Conservation (phyloP, 768 basidiomycete species). For the Rhodotorula graminis region DNA sequence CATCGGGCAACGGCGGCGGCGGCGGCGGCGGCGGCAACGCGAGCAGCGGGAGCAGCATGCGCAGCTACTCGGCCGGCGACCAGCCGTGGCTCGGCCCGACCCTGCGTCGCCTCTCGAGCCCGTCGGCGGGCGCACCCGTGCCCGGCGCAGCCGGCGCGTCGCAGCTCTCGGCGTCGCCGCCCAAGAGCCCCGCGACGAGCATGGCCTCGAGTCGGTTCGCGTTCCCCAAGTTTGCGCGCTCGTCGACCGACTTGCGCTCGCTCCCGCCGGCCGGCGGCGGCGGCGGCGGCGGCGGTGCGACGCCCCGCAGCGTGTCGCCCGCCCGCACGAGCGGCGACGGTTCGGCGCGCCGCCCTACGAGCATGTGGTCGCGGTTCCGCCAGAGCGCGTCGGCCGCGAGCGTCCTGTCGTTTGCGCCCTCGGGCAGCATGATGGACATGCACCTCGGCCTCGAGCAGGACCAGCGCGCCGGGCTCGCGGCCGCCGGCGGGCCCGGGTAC, state of each 20-base stretch:
- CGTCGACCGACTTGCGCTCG: constrained; percentile 36
- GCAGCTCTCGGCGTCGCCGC: constrained; percentile 8
- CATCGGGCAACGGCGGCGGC: no score
- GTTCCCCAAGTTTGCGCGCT: constrained; percentile 30
- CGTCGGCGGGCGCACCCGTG: background rate
- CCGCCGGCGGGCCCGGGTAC: no score
- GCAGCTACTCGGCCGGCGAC: constrained; percentile 31
- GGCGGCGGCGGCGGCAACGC: no score
- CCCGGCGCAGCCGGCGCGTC: background rate
- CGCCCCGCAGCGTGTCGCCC: constrained; percentile 32
- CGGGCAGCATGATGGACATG: constrained; percentile 43
- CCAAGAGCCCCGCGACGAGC: constrained; percentile 11
- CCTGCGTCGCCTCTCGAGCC: constrained; percentile 22
- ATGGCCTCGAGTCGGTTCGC: background rate
- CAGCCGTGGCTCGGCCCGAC: constrained; percentile 37
- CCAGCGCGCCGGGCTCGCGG: constrained; percentile 6
- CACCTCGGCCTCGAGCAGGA: constrained; percentile 42
- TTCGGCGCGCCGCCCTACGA: constrained; percentile 13
- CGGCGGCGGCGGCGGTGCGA: background rate
- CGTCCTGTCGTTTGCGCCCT: constrained; percentile 39
- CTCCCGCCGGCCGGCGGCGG: background rate
- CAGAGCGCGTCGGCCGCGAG: constrained; percentile 28
- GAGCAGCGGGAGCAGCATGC: constrained; percentile 16
- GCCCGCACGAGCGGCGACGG: constrained; percentile 22
- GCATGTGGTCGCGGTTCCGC: constrained; percentile 33